Conservation (phyloP, 192 early-diverging fungal species). For the Piromyces finnis region DNA sequence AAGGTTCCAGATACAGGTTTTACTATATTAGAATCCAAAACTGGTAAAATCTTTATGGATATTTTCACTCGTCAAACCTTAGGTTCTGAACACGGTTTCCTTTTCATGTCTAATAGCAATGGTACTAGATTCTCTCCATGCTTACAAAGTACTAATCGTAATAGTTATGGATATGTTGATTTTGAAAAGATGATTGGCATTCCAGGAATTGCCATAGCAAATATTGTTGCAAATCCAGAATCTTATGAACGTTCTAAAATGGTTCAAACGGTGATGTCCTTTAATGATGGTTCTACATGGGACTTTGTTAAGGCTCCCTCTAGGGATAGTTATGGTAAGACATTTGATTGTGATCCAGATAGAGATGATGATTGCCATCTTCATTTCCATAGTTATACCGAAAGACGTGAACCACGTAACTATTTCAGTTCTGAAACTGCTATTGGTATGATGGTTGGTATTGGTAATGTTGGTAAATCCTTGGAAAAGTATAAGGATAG, state of each 20-base stretch:
- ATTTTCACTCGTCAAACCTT: constrained; percentile 18
- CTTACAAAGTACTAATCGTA: constrained; percentile 66
- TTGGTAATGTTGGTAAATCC: constrained; percentile 65
- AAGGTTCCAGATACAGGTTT: constrained; percentile 21
- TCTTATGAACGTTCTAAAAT: constrained; percentile 20
- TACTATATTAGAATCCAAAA: constrained; percentile 69
- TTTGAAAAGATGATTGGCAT: constrained; percentile 74
- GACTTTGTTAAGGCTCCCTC: constrained; percentile 41
- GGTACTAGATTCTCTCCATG: constrained; percentile 69
- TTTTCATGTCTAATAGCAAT: constrained; percentile 74
- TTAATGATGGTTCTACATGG: constrained; percentile 75
- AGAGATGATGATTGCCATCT: constrained; percentile 3
- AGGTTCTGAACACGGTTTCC: constrained; percentile 25
- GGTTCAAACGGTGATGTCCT: constrained; percentile 59
- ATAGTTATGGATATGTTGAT: constrained; percentile 59
- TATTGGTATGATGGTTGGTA: constrained; percentile 70
- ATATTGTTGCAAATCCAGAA: constrained; percentile 51
- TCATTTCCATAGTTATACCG: constrained; percentile 25
- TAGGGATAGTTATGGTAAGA: constrained; percentile 20
- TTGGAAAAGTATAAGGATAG: constrained; percentile 38
- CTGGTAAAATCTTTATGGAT: constrained; percentile 61
- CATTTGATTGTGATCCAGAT: not conserved
- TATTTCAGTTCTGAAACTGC: constrained; percentile 53
- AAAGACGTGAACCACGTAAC: constrained; percentile 54
- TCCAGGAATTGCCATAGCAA: constrained; percentile 68